Conservation (phyloP, 1,284 basidiomycete genomes). For the Boletellus deceptivus region DNA sequence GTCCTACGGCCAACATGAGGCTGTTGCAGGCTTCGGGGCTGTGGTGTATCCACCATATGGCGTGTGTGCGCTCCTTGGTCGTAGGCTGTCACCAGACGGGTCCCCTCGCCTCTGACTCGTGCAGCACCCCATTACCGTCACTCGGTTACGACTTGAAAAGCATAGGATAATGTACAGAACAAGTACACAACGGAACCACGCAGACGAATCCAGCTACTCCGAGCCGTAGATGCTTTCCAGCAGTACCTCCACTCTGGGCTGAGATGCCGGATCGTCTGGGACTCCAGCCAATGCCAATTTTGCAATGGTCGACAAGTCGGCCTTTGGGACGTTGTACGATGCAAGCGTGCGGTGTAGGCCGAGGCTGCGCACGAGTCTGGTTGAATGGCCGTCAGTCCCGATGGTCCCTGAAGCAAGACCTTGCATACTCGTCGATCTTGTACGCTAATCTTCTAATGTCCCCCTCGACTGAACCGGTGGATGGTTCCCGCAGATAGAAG, state of each 20-base stretch:
- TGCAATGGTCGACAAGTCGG: conserved; percentile 52
- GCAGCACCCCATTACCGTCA: no score
- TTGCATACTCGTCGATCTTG: conserved; percentile 52
- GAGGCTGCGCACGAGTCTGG: conserved; percentile 54
- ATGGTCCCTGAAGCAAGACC: neutral
- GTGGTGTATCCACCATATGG: conserved; percentile 11
- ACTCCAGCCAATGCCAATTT: conserved; percentile 42
- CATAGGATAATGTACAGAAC: no score
- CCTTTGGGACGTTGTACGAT: conserved; percentile 58
- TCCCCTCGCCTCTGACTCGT: no score
- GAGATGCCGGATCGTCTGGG: conserved; percentile 35
- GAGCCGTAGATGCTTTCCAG: conserved; percentile 46
- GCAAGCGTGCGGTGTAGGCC: conserved; percentile 55
- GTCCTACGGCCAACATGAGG: conserved; percentile 15
- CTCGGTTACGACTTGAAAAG: no score
- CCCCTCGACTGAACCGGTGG: conserved; percentile 58
- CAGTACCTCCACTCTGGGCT: conserved; percentile 42
- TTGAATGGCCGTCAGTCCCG: neutral
- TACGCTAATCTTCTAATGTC: conserved; percentile 54
- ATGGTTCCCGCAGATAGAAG: conserved; percentile 54
- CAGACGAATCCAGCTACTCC: no score
- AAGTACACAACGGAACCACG: no score
- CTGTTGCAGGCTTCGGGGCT: conserved; percentile 1
- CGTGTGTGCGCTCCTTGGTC: neutral
- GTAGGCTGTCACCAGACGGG: neutral